These are phyloP conservation scores for Mollisiaceae sp. DNA, from an alignment of 2,329 filamentous ascomycete species.

Conservation along the genomic window DNA sequence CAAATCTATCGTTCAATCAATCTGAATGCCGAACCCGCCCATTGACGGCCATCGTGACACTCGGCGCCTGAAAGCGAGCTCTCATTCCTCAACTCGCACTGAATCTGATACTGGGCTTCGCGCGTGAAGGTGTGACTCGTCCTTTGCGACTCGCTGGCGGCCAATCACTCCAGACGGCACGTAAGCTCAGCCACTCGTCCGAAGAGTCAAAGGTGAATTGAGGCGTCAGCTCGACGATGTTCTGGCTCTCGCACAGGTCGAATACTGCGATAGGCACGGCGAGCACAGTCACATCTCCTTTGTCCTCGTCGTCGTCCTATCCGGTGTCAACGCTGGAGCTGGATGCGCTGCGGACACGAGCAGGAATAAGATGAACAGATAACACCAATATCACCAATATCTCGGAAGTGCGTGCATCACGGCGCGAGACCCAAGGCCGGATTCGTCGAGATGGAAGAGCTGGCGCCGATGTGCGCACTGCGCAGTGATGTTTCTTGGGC, in stretches of 20 bases:
- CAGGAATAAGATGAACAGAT: not conserved
- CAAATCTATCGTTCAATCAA: not conserved
- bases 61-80: constrained; percentile 30
- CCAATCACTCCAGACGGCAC: constrained; percentile 19
- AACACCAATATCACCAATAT: constrained; percentile 2
- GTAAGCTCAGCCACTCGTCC: constrained; percentile 20
- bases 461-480: not conserved
- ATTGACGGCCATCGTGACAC: not conserved
- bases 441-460: constrained; percentile 6
- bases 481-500: not conserved
- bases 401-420: constrained; percentile 6
- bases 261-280: not conserved
- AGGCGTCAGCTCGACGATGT: constrained; percentile 22
- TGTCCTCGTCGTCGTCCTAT: not conserved
- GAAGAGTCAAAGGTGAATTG: constrained; percentile 18
- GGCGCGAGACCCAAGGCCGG: not conserved
- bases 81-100: constrained; percentile 26
- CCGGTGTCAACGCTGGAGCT: constrained; percentile 1
- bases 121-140: constrained; percentile 30
- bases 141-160: constrained; percentile 20
- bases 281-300: not conserved
- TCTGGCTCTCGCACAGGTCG: not conserved
- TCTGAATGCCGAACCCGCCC: not conserved
- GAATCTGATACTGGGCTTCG: constrained; percentile 24
- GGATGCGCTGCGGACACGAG: not conserved